Base-by-base conservation (phyloP, 2,329 filamentous ascomycete genomes). In the Apiospora saccharicola region DNA sequence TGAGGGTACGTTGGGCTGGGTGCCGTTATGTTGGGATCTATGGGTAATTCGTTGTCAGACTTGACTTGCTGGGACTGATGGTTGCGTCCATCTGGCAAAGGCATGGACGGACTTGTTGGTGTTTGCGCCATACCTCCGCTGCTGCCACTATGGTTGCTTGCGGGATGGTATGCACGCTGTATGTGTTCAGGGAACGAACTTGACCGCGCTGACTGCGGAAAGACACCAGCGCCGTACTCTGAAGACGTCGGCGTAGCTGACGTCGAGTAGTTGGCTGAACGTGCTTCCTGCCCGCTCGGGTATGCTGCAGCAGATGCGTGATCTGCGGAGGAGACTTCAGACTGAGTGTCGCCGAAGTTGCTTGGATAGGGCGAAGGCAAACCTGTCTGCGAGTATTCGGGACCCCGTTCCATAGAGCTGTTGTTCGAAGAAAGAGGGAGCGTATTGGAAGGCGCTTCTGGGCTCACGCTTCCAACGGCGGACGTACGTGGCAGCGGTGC, bases 11-110 rank as follows among this genome's bases (percentile, higher is more conserved):
- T 95, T 74, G 96, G 95, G 88, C 94, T 98, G 81, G 94, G 93
- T 80, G 94, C 92, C 84, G 95, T 93, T 83, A 98, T 98, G 84
- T 95, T 97, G 81, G 95, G 95, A 97, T 98, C 96, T 98, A 97
- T 95, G 92, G 94, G 94, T 88, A 97, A 91, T 91, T 94, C 92
- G 90, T 90, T 90, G 94, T 98, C 94, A 98, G 95, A 97, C 86
- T 94, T 95, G 86, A 92, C 89, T 89, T 90, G 88, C 83, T 89
- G 88, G 86, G 90, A 89, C 87, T 92, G 92, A 92, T 93, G 91
- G 89, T 88, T 92, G 86, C 89, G 88, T 82, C 84, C 93, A 94
- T 95, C 93, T 90, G 91, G 90, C 87, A 94, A 88, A 91, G 93
- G 89, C 89, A 94, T 90, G 86, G 94, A 98, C 95, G 94, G 94